A percentile compares a stretch with the other conserved stretches of the same genome.
These are phyloP conservation scores for Entrophospora sp. DNA, from an alignment of 192 early-diverging fungal genomes.

Conservation along the genomic window DNA sequence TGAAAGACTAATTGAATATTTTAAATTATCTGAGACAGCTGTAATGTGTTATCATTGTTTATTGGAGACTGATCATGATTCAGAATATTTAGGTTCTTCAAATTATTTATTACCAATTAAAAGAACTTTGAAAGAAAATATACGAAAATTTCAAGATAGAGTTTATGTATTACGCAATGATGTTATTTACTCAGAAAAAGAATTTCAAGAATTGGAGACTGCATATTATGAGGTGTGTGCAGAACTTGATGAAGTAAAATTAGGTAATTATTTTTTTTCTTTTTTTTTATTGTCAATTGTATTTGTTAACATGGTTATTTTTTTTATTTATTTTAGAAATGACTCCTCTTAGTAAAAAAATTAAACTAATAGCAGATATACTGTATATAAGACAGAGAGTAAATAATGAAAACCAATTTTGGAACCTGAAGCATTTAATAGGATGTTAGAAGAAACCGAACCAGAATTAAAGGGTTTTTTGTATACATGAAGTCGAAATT, in stretches of 20 bases:
- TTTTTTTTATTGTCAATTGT: too few species aligned
- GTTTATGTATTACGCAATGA: constrained; percentile 7
- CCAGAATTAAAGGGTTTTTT: neutral
- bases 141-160: constrained; percentile 10
- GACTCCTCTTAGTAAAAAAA: neutral
- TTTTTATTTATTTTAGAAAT: neutral
- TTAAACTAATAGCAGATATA: neutral
- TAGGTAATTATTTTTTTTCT: neutral
- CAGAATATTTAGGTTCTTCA: neutral
- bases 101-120: neutral
- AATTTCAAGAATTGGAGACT: neutral
- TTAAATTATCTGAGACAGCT: neutral
- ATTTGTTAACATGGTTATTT: neutral
- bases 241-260: neutral
- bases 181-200: neutral
- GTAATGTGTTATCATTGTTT: constrained; percentile 1
- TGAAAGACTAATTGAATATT: neutral
- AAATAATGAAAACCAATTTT: constrained; percentile 3
- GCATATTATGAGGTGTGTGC: constrained; percentile 10
- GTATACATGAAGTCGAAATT: too few species aligned
- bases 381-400: neutral
- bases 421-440: neutral
- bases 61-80: constrained; percentile 8
- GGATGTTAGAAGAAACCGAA: constrained; percentile 2
- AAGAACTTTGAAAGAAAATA: constrained; percentile 2